Percentiles rank a stretch among this genome's conserved stretches.
These are phyloP conservation scores for Saccharomyces eubayanus DNA, from an alignment of 805 yeast genomes.

Conservation along the genomic window DNA sequence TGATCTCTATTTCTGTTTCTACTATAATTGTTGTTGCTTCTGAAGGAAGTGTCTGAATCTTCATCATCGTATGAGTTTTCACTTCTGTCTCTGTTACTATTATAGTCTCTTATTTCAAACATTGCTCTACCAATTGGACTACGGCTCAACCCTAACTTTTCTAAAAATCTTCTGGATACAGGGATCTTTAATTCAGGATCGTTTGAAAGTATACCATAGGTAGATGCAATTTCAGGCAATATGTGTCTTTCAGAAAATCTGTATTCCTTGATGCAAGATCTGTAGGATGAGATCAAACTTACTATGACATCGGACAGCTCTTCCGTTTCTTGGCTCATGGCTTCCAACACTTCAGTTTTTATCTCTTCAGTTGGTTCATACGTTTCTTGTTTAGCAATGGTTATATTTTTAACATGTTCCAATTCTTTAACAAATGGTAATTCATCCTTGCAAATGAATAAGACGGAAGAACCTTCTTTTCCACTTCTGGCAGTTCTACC, in stretches of 20 bases:
- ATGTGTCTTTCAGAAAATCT: constrained; percentile 22
- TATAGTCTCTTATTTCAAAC: constrained; percentile 14
- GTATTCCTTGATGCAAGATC: constrained; percentile 29
- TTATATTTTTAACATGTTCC: constrained; percentile 43
- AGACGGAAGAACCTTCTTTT: constrained; percentile 58
- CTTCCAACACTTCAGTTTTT: constrained; percentile 21
- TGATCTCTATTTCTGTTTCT: constrained; percentile 1
- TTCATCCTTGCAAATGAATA: constrained; percentile 53
- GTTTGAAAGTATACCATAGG: constrained; percentile 20
- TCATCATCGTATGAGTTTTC: not conserved
- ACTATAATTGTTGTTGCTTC: not conserved
- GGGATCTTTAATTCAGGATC: constrained; percentile 20
- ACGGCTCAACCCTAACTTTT: constrained; percentile 20
- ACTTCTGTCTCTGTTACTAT: constrained; percentile 1
- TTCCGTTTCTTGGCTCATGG: constrained; percentile 17
- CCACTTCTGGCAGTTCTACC: constrained; percentile 97
- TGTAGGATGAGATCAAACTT: constrained; percentile 33
- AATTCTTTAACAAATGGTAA: constrained; percentile 45
- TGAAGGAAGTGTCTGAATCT: not conserved
- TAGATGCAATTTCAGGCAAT: constrained; percentile 16
- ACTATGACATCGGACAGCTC: constrained; percentile 28
- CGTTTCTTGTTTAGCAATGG: constrained; percentile 37
- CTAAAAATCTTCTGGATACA: constrained; percentile 13
- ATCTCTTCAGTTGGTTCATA: constrained; percentile 34
- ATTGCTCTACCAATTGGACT: constrained; percentile 16